Evolutionary conservation across 1,139 yeast genomes (phyloP).

Genomic region (Pneumocystis canis): DNA sequence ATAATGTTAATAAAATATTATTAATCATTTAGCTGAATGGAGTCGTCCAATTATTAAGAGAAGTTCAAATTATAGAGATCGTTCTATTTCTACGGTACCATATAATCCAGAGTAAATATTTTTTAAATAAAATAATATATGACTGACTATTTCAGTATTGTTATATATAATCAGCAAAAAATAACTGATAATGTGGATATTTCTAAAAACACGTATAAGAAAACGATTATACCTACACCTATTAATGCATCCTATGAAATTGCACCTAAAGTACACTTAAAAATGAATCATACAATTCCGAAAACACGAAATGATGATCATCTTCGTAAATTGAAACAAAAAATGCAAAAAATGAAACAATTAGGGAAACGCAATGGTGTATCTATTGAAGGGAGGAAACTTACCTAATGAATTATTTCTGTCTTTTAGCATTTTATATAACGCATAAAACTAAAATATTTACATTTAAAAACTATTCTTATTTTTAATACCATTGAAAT

Average conservation of each 20-base stretch:
- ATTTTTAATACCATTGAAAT: not conserved
- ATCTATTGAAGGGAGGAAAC: not conserved
- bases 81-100: slow-evolving; percentile 33
- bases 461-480: not conserved
- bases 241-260: not conserved
- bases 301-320: not conserved
- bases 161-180: not conserved
- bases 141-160: not conserved
- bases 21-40: slow-evolving; percentile 31
- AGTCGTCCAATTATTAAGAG: slow-evolving; percentile 95
- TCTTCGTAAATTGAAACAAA: not conserved
- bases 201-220: not conserved
- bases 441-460: not conserved
- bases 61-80: slow-evolving; percentile 85
- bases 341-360: slow-evolving; percentile 1
- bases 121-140: not conserved
- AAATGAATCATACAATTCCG: not conserved
- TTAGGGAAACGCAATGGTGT: not conserved
- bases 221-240: not conserved
- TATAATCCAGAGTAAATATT: not conserved
- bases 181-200: not conserved
- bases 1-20: not conserved
- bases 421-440: not conserved
- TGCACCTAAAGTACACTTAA: not conserved
- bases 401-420: not conserved